Evolutionary conservation across 495 filamentous ascomycete genomes (phyloP), one percentile per base, ranked within the genome.

Genomic region (Hamigera avellanea): DNA sequence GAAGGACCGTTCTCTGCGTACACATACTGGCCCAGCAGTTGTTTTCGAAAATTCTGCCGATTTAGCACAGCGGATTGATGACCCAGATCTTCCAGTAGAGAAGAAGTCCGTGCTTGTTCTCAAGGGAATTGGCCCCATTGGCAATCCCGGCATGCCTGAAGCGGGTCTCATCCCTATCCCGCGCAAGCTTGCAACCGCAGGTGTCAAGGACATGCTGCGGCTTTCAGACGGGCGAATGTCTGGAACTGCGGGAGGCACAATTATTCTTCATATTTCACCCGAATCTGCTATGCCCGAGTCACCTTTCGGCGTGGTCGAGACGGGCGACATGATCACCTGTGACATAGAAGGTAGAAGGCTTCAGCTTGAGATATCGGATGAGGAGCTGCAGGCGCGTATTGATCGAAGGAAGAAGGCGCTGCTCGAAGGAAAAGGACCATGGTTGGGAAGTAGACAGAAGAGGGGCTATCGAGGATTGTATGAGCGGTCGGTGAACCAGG

Each of bases 141-240:
- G 78, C 0, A 73, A 75, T 40, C 76, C 76, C 0, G 78, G 78
- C 0, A 82, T 81, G 78, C 78, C 78, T 3, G 78, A 82, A 53
- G 76, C 76, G 13, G 76, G 75, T 7, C 45, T 80, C 3, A 66
- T 81, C 8, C 78, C 76, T 1, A 79, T 81, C 9, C 77, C 78
- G 19, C 64, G 72, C 21, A 79, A 78, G 39, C 59, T 82, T 6
- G 75, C 67, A 0, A 57, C 53, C 1, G 45, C 52, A n/a, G 78
- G 78, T 0, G 73, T 80, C 0, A 53, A 52, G 29, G 78, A 81
- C 50, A 83, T 83, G 78, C 50, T 83, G 26, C 58, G 78, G 0
- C 51, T 83, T 1, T 76, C 72, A 0, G 78, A 83, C 45, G 78
- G 78, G 0, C 52, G 78, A 9, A 81, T 83, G 75, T 76, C 70